Conservation (phyloP, 1,139 yeast species). For the Candida labiduridarum region DNA sequence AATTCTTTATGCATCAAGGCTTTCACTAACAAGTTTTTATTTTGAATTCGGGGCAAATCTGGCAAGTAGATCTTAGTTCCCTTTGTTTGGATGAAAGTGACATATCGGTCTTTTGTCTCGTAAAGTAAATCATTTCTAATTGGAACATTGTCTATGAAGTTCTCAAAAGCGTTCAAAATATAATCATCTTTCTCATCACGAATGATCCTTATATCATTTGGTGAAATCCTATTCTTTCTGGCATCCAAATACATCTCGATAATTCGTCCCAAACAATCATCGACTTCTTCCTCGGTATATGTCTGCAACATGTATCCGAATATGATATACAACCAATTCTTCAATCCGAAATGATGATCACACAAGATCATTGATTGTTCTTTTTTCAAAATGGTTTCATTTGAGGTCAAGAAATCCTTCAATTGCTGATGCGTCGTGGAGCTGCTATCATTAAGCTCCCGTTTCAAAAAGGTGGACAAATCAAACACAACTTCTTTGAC, state of each 20-base stretch:
- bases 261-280: constrained; percentile 32
- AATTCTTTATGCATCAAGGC: constrained; percentile 46
- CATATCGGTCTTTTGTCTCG: constrained; percentile 13
- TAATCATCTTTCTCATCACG: constrained; percentile 16
- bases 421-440: constrained; percentile 25
- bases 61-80: constrained; percentile 33
- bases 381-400: constrained; percentile 16
- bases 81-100: constrained; percentile 29
- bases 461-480: constrained; percentile 37
- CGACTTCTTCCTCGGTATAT: constrained; percentile 26
- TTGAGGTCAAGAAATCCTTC: constrained; percentile 24
- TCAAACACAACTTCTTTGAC: constrained; percentile 40
- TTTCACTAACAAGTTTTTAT: constrained; percentile 35
- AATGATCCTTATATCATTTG: constrained; percentile 10
- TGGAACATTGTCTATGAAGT: constrained; percentile 26
- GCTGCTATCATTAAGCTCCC: constrained; percentile 25
- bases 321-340: constrained; percentile 37
- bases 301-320: constrained; percentile 39
- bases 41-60: constrained; percentile 36
- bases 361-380: constrained; percentile 14
- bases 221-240: constrained; percentile 13
- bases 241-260: constrained; percentile 33
- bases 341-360: constrained; percentile 20
- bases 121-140: constrained; percentile 15
- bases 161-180: constrained; percentile 18